Evolutionary conservation across 129 eudicot species (phyloP), one percentile per base, ranked within the genome.

Genomic region (Deinandra increscens): DNA sequence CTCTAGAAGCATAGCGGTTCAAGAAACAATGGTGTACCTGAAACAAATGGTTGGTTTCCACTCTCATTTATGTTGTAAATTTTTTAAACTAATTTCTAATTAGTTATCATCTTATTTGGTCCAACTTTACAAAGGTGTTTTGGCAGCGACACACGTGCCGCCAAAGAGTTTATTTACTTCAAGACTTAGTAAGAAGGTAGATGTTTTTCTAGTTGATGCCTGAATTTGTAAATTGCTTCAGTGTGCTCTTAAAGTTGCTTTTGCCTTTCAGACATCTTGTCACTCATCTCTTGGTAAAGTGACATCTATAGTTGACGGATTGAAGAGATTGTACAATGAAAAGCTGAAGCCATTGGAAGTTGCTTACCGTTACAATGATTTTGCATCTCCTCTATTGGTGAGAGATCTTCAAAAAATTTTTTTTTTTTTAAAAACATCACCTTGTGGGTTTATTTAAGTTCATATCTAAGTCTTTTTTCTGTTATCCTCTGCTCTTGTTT

Each of bases 321-420:
- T 93, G 84, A 93, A 93, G 86, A 85, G 71, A 72, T 26, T 93
- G 65, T 93, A 93, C 76, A 54, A 71, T 31, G 95, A 93, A 70
- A 93, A 89, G 77, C 83, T 93, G 56, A 93, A 84, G 84, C 99
- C 99, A 19, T 61, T 89, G 72, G 99, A 93, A 81, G 87, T 84
- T 78, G 78, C 88, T 43, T 93, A 93, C 55, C 93, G 82, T 23
- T 93, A 81, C 53, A 84, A 87, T 80, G 99, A 89, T 73, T 93
- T 89, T 65, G 95, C 66, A 63, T 85, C 95, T 55, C 97, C 99
- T 33, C 38, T 80, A 54, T 39, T 93, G 95, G 99, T 89, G 73
- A 92, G 94, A 59, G 14, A 37, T 70, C 15, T 43, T 6, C 9
- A 37, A 42, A 17, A 2, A 42, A 19, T 4, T 37, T 66, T n/a